Evolutionary conservation across 148 eudicot genomes (phyloP).

Genomic region (Camellia lanceoleosa): DNA sequence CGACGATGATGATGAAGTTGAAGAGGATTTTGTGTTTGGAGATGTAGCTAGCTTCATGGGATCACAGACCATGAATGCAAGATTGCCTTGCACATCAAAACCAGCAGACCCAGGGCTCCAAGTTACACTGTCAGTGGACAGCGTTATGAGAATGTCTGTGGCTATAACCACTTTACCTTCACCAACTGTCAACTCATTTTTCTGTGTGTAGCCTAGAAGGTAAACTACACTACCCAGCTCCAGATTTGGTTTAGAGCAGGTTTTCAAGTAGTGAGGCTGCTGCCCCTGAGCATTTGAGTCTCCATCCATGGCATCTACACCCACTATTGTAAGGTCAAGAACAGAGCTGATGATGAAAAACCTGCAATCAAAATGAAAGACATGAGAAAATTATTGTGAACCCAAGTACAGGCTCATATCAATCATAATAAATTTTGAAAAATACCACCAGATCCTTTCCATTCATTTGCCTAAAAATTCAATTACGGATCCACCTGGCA

Average conservation of each 20-base stretch:
- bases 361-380: conserved; percentile 34
- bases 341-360: conserved; percentile 89
- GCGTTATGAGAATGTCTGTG: conserved; percentile 87
- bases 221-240: conserved; percentile 72
- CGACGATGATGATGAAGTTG: conserved; percentile 67
- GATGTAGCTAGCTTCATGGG: conserved; percentile 95
- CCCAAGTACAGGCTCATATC: not conserved
- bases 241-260: conserved; percentile 64
- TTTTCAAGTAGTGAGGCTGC: conserved; percentile 71
- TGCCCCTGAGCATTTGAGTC: conserved; percentile 55
- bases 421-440: not conserved
- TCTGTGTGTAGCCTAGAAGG: conserved; percentile 66
- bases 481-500: too few relatives aligned
- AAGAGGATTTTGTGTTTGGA: conserved; percentile 62
- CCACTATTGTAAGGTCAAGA: conserved; percentile 90
- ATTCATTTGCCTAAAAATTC: too few relatives aligned
- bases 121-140: conserved; percentile 66
- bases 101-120: conserved; percentile 93
- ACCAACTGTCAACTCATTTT: conserved; percentile 60
- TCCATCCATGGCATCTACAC: conserved; percentile 69
- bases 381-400: not conserved
- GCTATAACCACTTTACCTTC: conserved; percentile 93
- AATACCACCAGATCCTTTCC: too few relatives aligned
- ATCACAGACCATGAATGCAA: conserved; percentile 91
- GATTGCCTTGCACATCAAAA: conserved; percentile 83